A percentile compares a stretch with the other conserved stretches of the same genome.
These are phyloP conservation scores for Infundibulicybe gibba DNA, from an alignment of 768 basidiomycete genomes.

Conservation along the genomic window DNA sequence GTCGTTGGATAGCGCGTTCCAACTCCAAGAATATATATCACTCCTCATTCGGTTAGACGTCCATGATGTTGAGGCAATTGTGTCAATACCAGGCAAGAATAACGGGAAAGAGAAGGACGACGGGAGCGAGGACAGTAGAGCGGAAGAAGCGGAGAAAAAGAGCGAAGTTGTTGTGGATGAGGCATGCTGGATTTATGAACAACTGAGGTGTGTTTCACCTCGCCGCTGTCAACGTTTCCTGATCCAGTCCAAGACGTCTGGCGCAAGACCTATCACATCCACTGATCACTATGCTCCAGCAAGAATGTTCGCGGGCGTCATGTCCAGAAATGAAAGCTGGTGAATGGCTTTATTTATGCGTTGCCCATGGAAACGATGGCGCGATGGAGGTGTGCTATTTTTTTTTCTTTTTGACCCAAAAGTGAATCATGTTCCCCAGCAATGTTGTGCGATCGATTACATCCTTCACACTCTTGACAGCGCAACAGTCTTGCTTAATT, in stretches of 20 bases:
- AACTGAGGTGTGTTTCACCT: slow-evolving; percentile 35
- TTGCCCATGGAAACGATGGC: slow-evolving; percentile 88
- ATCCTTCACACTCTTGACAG: slow-evolving; percentile 91
- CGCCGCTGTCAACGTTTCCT: background rate
- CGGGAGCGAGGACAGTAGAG: slow-evolving; percentile 22
- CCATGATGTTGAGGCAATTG: slow-evolving; percentile 82
- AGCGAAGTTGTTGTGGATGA: slow-evolving; percentile 67
- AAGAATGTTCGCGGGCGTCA: slow-evolving; percentile 78
- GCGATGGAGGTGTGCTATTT: slow-evolving; percentile 68
- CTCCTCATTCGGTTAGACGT: slow-evolving; percentile 82
- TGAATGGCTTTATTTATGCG: slow-evolving; percentile 96
- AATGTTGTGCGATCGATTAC: slow-evolving; percentile 98
- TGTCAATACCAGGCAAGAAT: slow-evolving; percentile 63
- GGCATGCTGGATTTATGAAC: slow-evolving; percentile 80
- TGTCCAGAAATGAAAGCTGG: slow-evolving; percentile 99
- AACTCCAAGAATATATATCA: slow-evolving; percentile 92
- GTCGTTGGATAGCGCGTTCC: slow-evolving; percentile 86
- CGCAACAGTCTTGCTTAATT: slow-evolving; percentile 88
- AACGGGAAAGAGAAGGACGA: slow-evolving; percentile 28
- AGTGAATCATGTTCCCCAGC: slow-evolving; percentile 34
- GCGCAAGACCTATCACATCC: slow-evolving; percentile 87
- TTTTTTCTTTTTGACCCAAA: background rate
- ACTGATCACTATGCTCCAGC: slow-evolving; percentile 78
- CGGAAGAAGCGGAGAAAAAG: slow-evolving; percentile 31
- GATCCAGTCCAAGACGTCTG: slow-evolving; percentile 55